Evolutionary conservation across 331 rosid genomes (phyloP).

Genomic region (Dryas integrifolia): DNA sequence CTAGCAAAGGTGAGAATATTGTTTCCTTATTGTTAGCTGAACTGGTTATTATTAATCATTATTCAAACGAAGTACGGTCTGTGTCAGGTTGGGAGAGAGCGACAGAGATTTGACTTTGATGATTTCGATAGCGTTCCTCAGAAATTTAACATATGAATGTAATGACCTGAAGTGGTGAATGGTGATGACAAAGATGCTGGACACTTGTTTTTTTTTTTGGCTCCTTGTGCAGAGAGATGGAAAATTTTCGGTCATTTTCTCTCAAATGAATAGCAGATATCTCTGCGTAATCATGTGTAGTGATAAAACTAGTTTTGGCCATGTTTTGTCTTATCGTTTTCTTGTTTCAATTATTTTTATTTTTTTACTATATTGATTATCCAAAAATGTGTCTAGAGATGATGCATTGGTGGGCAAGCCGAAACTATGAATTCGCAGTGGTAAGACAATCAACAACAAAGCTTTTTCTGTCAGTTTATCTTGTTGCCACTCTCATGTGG

Average conservation of each 20-base stretch:
- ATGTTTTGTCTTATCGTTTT: slow-evolving; percentile 12
- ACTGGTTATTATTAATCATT: slow-evolving; percentile 2
- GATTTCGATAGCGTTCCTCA: slow-evolving; percentile 70
- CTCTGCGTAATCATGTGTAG: not conserved
- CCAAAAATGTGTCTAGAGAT: not conserved
- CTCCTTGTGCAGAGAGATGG: slow-evolving; percentile 19
- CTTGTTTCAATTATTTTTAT: not conserved
- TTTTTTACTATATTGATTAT: no score
- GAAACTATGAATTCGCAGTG: not conserved
- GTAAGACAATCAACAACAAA: not conserved
- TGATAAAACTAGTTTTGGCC: slow-evolving; percentile 21
- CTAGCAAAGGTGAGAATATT: slow-evolving; percentile 57
- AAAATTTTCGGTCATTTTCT: slow-evolving; percentile 22
- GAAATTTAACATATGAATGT: slow-evolving; percentile 51
- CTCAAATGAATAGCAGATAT: slow-evolving; percentile 9
- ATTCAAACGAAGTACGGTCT: not conserved
- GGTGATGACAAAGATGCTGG: slow-evolving; percentile 2
- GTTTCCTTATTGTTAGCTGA: slow-evolving; percentile 1
- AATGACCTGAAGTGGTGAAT: slow-evolving; percentile 14
- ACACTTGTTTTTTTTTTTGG: not conserved
- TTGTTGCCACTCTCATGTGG: no score
- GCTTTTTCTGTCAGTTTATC: no score
- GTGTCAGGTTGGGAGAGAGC: slow-evolving; percentile 68
- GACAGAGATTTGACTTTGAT: slow-evolving; percentile 69
- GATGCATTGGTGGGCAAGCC: not conserved